Evolutionary conservation across 805 yeast genomes (phyloP), one percentile per base, ranked within the genome.

Genomic region (Lipomyces oligophaga): DNA sequence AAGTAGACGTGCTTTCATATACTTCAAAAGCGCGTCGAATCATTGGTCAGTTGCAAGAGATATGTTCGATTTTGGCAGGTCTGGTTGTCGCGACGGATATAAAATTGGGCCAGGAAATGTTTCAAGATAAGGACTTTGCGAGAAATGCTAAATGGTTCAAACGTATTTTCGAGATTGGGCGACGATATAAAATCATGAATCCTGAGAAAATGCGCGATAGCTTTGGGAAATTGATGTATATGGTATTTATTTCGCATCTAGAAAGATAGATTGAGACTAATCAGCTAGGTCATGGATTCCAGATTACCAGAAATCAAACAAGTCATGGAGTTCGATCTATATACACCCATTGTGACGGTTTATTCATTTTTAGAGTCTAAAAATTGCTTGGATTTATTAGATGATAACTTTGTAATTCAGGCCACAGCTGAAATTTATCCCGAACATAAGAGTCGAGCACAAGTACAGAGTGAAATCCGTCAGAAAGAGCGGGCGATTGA

Each of bases 181-280:
- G 93, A 58, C 72, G 93, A 35, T 84, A 84, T 67, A 84, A 84
- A 61, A 80, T 85, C 58, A 81, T 84, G 88, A 84, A 84, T 59
- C 94, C 94, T 0, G 88, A 84, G 57, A 74, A 78, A 58, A 80
- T 85, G 85, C 73, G 88, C 52, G 85, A 81, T 58, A 80, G 80
- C 3, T 85, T 79, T 63, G 94, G 94, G 37, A 83, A 84, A 59
- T 67, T 85, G 47, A 81, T 85, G 67, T 84, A 84, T 63, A 85
- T 84, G 84, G 79, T n/a, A n/a, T n/a, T n/a, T n/a, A n/a, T n/a
- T n/a, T n/a, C n/a, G n/a, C n/a, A n/a, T n/a, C n/a, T n/a, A n/a
- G n/a, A n/a, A n/a, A n/a, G n/a, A n/a, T n/a, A n/a, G n/a, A n/a
- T n/a, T n/a, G n/a, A 22, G 8, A 30, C 27, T 25, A n/a, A 30